phyloP scores from a whole-genome alignment of 345 rosid genomes.

The Laguncularia racemosa region DNA sequence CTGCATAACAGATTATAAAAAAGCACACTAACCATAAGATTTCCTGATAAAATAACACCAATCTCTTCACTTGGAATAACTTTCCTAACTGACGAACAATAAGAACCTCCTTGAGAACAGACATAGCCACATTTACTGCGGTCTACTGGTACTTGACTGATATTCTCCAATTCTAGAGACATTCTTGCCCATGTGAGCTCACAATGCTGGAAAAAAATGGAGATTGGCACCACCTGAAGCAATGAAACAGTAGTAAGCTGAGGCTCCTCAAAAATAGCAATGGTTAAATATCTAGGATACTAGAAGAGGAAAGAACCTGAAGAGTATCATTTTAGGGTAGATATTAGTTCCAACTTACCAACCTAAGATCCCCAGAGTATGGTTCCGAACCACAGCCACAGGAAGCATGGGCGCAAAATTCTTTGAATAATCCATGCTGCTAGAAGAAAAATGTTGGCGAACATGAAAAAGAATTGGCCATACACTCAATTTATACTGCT shows the following conservation, averaged over 20 bases:
- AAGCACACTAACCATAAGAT: slow-evolving; percentile 43
- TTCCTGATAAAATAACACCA: slow-evolving; percentile 59
- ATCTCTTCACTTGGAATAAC: slow-evolving; percentile 44
- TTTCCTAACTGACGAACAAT: slow-evolving; percentile 32
- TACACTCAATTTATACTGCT: slow-evolving; percentile 14
- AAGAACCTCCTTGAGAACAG: slow-evolving; percentile 20
- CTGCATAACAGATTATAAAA: not conserved
- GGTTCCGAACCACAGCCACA: slow-evolving; percentile 46
- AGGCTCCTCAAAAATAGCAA: no score
- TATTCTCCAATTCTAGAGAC: slow-evolving; percentile 18
- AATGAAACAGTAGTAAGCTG: not conserved
- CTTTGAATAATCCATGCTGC: slow-evolving; percentile 65
- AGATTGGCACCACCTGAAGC: slow-evolving; percentile 63
- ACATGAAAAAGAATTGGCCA: slow-evolving; percentile 1
- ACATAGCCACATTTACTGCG: slow-evolving; percentile 12
- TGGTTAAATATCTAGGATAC: not conserved
- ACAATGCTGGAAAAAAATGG: slow-evolving; percentile 48
- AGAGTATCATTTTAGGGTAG: not conserved
- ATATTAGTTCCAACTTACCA: slow-evolving; percentile 34
- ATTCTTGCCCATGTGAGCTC: slow-evolving; percentile 36
- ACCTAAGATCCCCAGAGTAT: slow-evolving; percentile 37
- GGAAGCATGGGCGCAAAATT: slow-evolving; percentile 52
- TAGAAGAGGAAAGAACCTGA: slow-evolving; percentile 2
- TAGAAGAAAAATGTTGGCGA: slow-evolving; percentile 16
- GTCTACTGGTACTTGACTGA: slow-evolving; percentile 7